phyloP scores from a whole-genome alignment of 2,329 filamentous ascomycete species.

The Cladosporium sp. region DNA sequence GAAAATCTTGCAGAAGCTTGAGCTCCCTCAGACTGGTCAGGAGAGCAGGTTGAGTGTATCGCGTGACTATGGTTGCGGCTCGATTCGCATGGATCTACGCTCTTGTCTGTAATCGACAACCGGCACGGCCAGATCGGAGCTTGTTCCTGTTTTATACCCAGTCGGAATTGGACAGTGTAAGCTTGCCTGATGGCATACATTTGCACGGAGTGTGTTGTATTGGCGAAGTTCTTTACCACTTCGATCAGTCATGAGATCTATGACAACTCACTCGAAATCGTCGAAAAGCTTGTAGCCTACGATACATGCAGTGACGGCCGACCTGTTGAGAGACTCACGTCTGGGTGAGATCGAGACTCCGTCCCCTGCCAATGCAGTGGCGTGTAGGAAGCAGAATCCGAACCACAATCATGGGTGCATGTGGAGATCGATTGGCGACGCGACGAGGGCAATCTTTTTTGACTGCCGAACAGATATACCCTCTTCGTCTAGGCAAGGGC shows the following conservation, averaged over 20 bases:
- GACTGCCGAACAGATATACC: neutral
- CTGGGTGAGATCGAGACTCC: neutral
- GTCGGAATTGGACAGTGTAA: no score
- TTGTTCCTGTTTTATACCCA: no score
- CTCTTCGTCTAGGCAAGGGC: neutral
- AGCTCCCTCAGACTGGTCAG: neutral
- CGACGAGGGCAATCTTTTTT: neutral
- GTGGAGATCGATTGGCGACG: neutral
- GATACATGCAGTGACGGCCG: neutral
- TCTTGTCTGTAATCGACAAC: neutral
- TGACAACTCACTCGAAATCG: neutral
- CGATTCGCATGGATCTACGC: neutral
- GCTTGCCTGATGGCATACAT: no score
- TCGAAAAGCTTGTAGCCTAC: neutral
- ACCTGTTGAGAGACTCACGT: neutral
- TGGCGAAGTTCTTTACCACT: neutral
- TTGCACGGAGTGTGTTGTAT: no score
- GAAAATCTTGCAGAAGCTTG: neutral
- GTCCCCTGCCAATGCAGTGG: constrained; percentile 4
- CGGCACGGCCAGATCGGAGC: neutral
- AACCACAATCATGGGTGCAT: neutral
- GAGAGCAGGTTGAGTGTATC: neutral
- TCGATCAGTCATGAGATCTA: neutral
- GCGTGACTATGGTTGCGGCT: neutral
- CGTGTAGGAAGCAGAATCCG: neutral